A percentile compares a stretch with the other conserved stretches of the same genome.
phyloP scores from a whole-genome alignment of 2,329 filamentous ascomycete genomes.

The Fusarium paranaense region DNA sequence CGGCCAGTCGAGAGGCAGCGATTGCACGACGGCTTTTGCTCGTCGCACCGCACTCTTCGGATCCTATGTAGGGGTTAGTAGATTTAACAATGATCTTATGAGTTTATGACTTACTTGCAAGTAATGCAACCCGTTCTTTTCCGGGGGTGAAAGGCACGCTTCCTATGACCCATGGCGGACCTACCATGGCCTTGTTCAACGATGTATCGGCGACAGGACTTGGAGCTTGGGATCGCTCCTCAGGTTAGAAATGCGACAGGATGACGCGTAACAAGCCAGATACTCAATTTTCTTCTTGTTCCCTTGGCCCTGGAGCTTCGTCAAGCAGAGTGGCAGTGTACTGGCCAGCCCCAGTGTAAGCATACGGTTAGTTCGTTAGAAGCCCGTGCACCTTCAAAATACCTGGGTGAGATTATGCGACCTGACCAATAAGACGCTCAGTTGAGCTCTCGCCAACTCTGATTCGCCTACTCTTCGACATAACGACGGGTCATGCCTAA shows the following conservation, averaged over 20 bases:
- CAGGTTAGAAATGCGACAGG: background rate
- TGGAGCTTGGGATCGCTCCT: too few species aligned
- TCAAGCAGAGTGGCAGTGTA: background rate
- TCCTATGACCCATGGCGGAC: background rate
- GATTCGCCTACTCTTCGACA: background rate
- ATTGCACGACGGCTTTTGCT: constrained; percentile 2
- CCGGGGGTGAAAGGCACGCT: background rate
- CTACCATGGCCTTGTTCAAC: background rate
- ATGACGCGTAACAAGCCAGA: background rate
- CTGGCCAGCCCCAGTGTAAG: background rate
- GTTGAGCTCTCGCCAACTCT: background rate
- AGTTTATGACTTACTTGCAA: background rate
- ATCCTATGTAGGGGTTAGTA: background rate
- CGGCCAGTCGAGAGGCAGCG: constrained; percentile 18
- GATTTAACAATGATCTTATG: background rate
- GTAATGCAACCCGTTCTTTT: background rate
- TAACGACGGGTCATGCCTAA: too few species aligned
- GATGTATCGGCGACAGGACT: background rate
- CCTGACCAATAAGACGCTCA: background rate
- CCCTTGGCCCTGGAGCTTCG: background rate
- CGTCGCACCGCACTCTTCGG: background rate
- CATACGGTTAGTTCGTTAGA: background rate
- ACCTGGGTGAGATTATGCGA: background rate
- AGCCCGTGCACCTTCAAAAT: background rate
- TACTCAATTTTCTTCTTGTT: background rate